Percentiles rank a stretch among this genome's conserved stretches.
These are phyloP conservation scores for Colletotrichum brevisporum DNA, from an alignment of 2,329 filamentous ascomycete genomes.

Conservation along the genomic window DNA sequence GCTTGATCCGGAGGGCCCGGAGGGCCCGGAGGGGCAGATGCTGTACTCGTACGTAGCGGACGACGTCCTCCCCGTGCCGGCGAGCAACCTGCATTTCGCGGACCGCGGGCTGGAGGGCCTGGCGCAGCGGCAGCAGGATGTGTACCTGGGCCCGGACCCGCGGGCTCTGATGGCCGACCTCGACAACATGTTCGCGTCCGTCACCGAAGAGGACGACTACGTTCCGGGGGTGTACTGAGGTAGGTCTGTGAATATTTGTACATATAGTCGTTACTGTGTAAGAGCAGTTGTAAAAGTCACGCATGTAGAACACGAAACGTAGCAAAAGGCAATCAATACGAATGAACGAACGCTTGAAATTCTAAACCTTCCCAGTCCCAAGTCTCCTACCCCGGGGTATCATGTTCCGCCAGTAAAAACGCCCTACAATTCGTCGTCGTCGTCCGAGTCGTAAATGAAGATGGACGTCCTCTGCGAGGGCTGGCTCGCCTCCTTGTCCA, in stretches of 20 bases:
- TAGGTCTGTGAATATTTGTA: neutral
- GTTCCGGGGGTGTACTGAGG: neutral
- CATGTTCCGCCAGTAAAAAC: constrained; percentile 22
- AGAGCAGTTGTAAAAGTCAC: neutral
- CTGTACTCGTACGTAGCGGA: neutral
- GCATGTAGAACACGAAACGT: neutral
- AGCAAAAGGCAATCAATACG: neutral
- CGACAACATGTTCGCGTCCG: neutral
- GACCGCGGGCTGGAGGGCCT: neutral
- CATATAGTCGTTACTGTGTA: neutral
- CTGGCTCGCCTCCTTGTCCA: neutral
- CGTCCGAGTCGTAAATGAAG: constrained; percentile 56
- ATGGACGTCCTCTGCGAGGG: constrained; percentile 46
- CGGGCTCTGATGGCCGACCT: constrained; percentile 6
- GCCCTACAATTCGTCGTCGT: constrained; percentile 54
- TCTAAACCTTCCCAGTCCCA: neutral
- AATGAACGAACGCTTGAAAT: neutral
- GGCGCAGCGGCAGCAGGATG: neutral
- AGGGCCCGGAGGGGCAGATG: neutral
- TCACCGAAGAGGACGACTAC: neutral
- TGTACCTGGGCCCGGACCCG: neutral
- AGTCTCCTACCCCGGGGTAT: constrained; percentile 14
- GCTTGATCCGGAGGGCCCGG: neutral
- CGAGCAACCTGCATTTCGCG: neutral
- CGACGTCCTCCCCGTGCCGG: constrained; percentile 10